Conservation (phyloP, 1,139 yeast genomes). For the Yamadazyma aaseri region DNA sequence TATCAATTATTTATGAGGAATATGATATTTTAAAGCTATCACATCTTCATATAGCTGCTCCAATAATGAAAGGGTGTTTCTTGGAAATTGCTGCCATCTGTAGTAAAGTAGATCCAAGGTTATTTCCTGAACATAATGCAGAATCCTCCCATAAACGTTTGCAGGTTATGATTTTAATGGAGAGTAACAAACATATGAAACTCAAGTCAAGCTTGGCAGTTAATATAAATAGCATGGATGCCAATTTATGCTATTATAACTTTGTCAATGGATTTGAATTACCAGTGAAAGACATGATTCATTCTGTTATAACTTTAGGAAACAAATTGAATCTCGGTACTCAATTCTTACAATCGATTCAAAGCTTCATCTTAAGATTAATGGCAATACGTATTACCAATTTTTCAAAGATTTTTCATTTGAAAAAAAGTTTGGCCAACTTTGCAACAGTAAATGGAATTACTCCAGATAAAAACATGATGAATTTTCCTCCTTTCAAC, state of each 20-base stretch:
- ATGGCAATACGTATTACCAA: slow-evolving; percentile 13
- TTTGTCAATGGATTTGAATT: slow-evolving; percentile 20
- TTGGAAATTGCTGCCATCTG: slow-evolving; percentile 19
- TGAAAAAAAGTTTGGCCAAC: slow-evolving; percentile 13
- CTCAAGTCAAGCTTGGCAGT: slow-evolving; percentile 2
- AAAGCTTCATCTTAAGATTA: slow-evolving; percentile 14
- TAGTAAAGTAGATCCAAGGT: slow-evolving; percentile 6
- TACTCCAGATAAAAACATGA: slow-evolving; percentile 25
- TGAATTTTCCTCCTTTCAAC: slow-evolving; percentile 27
- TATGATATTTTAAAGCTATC: slow-evolving; percentile 16
- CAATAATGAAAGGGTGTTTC: slow-evolving; percentile 21
- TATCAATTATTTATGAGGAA: slow-evolving; percentile 24
- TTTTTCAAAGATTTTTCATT: slow-evolving; percentile 15
- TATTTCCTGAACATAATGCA: slow-evolving; percentile 12
- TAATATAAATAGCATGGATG: slow-evolving; percentile 12
- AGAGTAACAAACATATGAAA: slow-evolving; percentile 10
- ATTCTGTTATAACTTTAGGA: slow-evolving; percentile 13
- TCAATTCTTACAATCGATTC: slow-evolving; percentile 17
- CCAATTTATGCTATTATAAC: slow-evolving; percentile 19
- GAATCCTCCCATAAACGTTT: slow-evolving; percentile 13
- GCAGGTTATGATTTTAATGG: slow-evolving; percentile 13
- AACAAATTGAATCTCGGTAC: slow-evolving; percentile 7
- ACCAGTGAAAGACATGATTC: slow-evolving; percentile 10
- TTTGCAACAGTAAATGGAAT: slow-evolving; percentile 19
- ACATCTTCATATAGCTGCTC: slow-evolving; percentile 9